phyloP scores from a whole-genome alignment of 192 early-diverging fungal genomes.

The Dissophora globulifera region DNA sequence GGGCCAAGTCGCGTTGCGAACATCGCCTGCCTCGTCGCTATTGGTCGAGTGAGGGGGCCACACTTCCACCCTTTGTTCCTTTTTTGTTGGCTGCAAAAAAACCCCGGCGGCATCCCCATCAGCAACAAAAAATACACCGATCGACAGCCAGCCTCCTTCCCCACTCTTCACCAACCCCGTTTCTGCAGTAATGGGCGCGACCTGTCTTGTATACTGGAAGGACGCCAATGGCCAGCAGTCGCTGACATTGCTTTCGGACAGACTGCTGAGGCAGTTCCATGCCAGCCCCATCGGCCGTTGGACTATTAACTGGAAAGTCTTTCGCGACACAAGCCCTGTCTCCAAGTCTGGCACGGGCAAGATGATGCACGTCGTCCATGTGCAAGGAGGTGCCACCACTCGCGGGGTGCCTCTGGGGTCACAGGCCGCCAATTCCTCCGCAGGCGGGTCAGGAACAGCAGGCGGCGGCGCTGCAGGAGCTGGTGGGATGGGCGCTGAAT shows the following conservation, averaged over 20 bases:
- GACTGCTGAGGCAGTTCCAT: constrained; percentile 50
- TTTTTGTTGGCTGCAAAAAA: too few species aligned
- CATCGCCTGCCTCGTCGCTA: too few species aligned
- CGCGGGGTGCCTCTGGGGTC: constrained; percentile 26
- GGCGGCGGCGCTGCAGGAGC: neutral
- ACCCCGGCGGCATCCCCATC: too few species aligned
- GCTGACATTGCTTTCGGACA: constrained; percentile 43
- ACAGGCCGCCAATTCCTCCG: constrained; percentile 10
- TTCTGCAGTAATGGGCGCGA: constrained; percentile 54
- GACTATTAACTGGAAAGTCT: constrained; percentile 54
- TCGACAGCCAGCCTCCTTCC: too few species aligned
- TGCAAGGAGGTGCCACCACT: constrained; percentile 42
- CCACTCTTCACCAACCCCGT: too few species aligned
- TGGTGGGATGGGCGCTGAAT: neutral
- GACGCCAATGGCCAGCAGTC: constrained; percentile 52
- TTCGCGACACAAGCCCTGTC: constrained; percentile 38
- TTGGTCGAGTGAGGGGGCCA: too few species aligned
- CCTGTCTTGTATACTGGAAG: constrained; percentile 50
- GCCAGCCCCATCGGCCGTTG: constrained; percentile 44
- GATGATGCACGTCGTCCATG: constrained; percentile 50
- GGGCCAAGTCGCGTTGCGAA: too few species aligned
- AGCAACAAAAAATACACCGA: too few species aligned
- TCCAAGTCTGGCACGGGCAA: constrained; percentile 53
- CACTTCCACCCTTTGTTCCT: constrained; percentile 6
- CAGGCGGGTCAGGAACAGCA: constrained; percentile 8